Conservation (phyloP, 2,329 filamentous ascomycete genomes). For the Cadophora gregata region DNA sequence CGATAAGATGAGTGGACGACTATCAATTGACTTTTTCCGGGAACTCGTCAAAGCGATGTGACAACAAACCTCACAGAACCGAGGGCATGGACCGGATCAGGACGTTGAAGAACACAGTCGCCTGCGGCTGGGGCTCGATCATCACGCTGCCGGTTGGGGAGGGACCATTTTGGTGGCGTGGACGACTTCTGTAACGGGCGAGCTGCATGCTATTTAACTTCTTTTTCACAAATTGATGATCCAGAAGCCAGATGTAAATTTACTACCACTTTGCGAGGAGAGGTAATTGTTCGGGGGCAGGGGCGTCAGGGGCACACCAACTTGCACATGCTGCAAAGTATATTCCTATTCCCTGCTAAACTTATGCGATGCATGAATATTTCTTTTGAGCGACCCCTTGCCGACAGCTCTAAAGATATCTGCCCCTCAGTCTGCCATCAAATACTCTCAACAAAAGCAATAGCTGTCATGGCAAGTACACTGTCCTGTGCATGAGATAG, state of each 20-base stretch:
- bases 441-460: slow-evolving; percentile 3
- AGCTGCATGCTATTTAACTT: neutral
- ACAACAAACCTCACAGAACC: neutral
- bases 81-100: neutral
- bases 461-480: neutral
- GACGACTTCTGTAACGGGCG: neutral
- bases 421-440: neutral
- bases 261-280: no score
- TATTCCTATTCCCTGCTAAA: neutral
- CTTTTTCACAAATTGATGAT: neutral
- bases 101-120: neutral
- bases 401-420: neutral
- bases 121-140: neutral
- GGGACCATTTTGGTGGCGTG: neutral
- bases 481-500: neutral
- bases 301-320: neutral
- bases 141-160: neutral
- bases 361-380: neutral
- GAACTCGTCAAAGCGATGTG: neutral
- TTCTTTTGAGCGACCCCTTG: neutral
- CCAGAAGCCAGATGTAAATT: neutral
- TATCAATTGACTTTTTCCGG: neutral
- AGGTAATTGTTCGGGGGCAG: neutral
- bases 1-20: neutral
- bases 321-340: neutral